Evolutionary conservation across 495 filamentous ascomycete genomes (phyloP).

Genomic region (Hypoxylon fragiforme): DNA sequence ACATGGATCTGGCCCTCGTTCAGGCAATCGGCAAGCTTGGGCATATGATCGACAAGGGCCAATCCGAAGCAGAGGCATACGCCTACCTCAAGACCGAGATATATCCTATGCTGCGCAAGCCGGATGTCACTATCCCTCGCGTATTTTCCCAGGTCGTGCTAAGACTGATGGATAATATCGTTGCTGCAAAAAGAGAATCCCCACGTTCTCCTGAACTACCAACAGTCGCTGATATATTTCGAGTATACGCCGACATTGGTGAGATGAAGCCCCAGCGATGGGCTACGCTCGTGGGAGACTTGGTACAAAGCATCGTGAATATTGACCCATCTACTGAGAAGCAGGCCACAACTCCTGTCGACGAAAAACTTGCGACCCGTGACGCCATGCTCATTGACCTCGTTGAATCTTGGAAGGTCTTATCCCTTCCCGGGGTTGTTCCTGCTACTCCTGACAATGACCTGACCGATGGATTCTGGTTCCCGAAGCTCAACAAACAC

Average conservation of each 20-base stretch:
- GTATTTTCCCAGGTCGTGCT: slow-evolving; percentile 25
- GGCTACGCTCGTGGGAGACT: slow-evolving; percentile 38
- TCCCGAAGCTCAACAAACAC: slow-evolving; percentile 24
- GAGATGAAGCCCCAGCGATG: slow-evolving; percentile 38
- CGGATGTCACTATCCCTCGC: slow-evolving; percentile 21
- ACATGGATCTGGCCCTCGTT: slow-evolving; percentile 16
- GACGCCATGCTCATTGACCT: slow-evolving; percentile 45
- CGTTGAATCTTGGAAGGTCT: slow-evolving; percentile 44
- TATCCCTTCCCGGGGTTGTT: slow-evolving; percentile 30
- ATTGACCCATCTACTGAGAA: slow-evolving; percentile 29
- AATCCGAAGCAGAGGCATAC: slow-evolving; percentile 39
- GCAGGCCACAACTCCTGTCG: slow-evolving; percentile 24
- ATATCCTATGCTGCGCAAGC: slow-evolving; percentile 33
- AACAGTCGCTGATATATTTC: slow-evolving; percentile 44
- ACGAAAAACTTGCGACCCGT: slow-evolving; percentile 33
- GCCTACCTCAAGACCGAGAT: slow-evolving; percentile 45
- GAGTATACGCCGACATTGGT: slow-evolving; percentile 39
- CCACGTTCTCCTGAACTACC: slow-evolving; percentile 42
- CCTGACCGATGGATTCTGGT: slow-evolving; percentile 28
- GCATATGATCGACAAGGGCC: slow-evolving; percentile 39
- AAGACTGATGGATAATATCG: slow-evolving; percentile 34
- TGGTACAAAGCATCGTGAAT: slow-evolving; percentile 39
- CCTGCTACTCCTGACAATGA: slow-evolving; percentile 3
- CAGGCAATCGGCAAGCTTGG: slow-evolving; percentile 40
- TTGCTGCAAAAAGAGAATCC: slow-evolving; percentile 38